Evolutionary conservation across 2,329 filamentous ascomycete genomes (phyloP).

Genomic region (Colletotrichum agaves): DNA sequence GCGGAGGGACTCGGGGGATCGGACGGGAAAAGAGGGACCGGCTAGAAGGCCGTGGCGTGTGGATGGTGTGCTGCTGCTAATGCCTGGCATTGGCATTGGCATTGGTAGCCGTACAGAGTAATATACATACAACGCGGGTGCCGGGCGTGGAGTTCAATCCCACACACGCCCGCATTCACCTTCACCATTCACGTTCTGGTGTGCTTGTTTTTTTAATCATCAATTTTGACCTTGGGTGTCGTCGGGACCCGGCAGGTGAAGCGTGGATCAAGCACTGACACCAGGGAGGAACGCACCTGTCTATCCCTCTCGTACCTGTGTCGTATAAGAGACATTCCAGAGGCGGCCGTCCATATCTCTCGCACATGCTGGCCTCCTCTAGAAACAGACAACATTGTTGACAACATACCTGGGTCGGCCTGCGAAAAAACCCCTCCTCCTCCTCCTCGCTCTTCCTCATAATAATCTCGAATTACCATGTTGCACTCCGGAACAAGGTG

Average conservation of each 20-base stretch:
- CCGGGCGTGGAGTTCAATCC: background rate
- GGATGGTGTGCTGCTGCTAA: background rate
- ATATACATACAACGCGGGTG: slow-evolving; percentile 8
- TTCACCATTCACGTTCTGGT: background rate
- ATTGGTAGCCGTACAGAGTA: background rate
- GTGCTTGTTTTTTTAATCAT: background rate
- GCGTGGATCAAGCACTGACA: slow-evolving; percentile 21
- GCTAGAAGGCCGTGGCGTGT: slow-evolving; percentile 11
- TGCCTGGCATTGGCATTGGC: slow-evolving; percentile 8
- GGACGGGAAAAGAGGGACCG: slow-evolving; percentile 16
- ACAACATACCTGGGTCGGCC: background rate
- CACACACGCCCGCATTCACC: slow-evolving; percentile 8
- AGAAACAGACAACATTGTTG: background rate
- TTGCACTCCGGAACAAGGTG: background rate
- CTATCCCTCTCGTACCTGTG: slow-evolving; percentile 36
- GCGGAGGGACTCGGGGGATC: slow-evolving; percentile 32
- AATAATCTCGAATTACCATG: slow-evolving; percentile 7
- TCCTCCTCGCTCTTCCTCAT: background rate
- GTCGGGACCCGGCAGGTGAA: background rate
- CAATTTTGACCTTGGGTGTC: background rate
- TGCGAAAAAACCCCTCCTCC: background rate
- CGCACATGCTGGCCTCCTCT: background rate
- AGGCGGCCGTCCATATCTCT: slow-evolving; percentile 23
- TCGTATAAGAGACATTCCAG: slow-evolving; percentile 35
- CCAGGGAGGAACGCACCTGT: slow-evolving; percentile 34